Evolutionary conservation across 345 rosid genomes (phyloP).

Genomic region (Ceriops decandra): DNA sequence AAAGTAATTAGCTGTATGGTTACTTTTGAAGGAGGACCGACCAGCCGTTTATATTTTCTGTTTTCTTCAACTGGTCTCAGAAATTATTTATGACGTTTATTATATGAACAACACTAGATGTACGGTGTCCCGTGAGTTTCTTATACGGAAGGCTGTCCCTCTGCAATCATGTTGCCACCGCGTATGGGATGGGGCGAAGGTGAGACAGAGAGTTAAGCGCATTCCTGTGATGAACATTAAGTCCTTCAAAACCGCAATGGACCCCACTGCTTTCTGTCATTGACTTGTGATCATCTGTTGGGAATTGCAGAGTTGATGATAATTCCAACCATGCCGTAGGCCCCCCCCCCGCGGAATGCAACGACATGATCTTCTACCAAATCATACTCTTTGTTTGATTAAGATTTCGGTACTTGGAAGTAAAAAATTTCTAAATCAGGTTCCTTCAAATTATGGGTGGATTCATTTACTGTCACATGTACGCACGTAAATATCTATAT

Average conservation of each 20-base stretch:
- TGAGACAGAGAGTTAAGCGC: neutral
- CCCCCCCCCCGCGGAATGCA: no score
- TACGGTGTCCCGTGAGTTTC: slow-evolving; percentile 17
- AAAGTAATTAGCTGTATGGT: no score
- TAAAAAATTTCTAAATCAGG: no score
- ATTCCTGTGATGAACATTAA: neutral
- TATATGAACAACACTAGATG: neutral
- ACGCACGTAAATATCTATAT: no score
- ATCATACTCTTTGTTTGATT: neutral
- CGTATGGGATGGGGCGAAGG: neutral
- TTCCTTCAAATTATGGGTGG: no score
- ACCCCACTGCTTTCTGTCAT: neutral
- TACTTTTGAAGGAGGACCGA: no score
- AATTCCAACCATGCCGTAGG: neutral
- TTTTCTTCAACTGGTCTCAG: no score
- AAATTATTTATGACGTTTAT: no score
- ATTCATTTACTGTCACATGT: no score
- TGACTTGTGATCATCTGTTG: neutral
- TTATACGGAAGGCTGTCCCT: slow-evolving; percentile 23
- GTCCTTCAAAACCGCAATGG: slow-evolving; percentile 5
- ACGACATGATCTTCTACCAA: no score
- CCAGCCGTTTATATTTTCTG: no score
- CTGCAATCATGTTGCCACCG: neutral
- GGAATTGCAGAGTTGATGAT: neutral
- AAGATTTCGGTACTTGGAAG: neutral